Percentiles rank a stretch among this genome's conserved stretches.
These are phyloP conservation scores for Rhypophila decipiens DNA, from an alignment of 495 filamentous ascomycete species.

Conservation along the genomic window DNA sequence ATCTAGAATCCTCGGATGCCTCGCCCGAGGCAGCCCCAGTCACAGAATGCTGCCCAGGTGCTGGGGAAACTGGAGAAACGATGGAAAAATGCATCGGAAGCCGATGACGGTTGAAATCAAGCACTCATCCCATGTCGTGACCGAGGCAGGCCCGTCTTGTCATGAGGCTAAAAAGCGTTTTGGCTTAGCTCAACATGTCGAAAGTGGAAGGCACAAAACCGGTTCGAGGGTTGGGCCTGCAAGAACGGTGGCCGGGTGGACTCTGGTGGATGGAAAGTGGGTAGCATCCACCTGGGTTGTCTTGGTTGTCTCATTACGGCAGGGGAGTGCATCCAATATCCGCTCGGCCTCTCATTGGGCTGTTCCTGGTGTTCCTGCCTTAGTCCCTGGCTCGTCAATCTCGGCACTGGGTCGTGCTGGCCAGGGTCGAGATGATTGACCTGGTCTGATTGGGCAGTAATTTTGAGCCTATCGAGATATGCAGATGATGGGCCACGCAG, in stretches of 20 bases:
- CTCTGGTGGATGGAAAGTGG: background rate
- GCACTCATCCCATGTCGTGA: no score
- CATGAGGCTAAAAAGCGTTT: background rate
- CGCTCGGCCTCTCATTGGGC: slow-evolving; percentile 10
- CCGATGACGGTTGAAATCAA: background rate
- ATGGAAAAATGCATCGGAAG: no score
- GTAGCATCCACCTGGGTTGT: slow-evolving; percentile 10
- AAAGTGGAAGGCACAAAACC: no score
- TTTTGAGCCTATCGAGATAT: slow-evolving; percentile 13
- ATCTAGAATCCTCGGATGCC: no score
- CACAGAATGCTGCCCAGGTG: no score
- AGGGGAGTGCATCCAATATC: slow-evolving; percentile 11
- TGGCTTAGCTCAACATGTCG: no score
- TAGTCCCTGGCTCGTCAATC: slow-evolving; percentile 6
- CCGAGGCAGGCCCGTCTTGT: background rate
- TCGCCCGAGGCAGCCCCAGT: no score
- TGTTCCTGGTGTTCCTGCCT: slow-evolving; percentile 12
- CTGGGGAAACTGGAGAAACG: background rate
- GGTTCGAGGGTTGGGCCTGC: background rate
- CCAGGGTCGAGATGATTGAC: slow-evolving; percentile 19
- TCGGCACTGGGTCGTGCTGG: no score
- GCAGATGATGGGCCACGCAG: slow-evolving; percentile 7
- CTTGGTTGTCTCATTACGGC: slow-evolving; percentile 7
- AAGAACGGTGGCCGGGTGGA: background rate
- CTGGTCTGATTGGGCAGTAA: slow-evolving; percentile 15